A percentile compares a stretch with the other conserved stretches of the same genome.
phyloP scores from a whole-genome alignment of 192 early-diverging fungal species.

The Fimicolochytrium jonesii region DNA sequence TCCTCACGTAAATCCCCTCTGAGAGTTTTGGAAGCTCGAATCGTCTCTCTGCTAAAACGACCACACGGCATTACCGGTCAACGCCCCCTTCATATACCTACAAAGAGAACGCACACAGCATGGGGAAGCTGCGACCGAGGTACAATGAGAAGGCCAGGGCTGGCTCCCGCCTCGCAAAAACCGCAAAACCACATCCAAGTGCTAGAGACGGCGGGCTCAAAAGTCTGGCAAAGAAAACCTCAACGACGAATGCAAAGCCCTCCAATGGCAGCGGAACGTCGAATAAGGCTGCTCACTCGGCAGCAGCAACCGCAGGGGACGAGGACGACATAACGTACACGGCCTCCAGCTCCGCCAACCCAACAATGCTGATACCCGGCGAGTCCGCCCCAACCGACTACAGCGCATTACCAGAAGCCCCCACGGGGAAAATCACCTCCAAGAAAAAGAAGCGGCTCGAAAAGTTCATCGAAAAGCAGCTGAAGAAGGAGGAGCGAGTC shows the following conservation, averaged over 20 bases:
- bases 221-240: neutral
- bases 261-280: neutral
- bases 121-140: constrained; percentile 38
- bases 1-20: too few relatives aligned
- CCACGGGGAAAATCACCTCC: constrained; percentile 35
- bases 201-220: constrained; percentile 22
- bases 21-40: too few relatives aligned
- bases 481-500: constrained; percentile 55
- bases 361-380: neutral
- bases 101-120: constrained; percentile 2
- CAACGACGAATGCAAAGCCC: neutral
- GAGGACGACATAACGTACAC: constrained; percentile 1
- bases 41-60: too few relatives aligned
- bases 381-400: constrained; percentile 2
- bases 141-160: constrained; percentile 44
- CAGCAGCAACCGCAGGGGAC: neutral
- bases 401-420: constrained; percentile 8
- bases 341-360: constrained; percentile 2
- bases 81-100: too few relatives aligned
- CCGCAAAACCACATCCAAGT: constrained; percentile 30
- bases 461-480: constrained; percentile 53
- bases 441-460: constrained; percentile 58
- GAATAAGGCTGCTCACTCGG: neutral
- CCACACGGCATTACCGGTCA: too few relatives aligned
- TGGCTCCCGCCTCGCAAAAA: constrained; percentile 24